A percentile compares a stretch with the other conserved stretches of the same genome.
Evolutionary conservation across 1,284 basidiomycete genomes (phyloP).

Genomic region (Apiotrichum porosum): DNA sequence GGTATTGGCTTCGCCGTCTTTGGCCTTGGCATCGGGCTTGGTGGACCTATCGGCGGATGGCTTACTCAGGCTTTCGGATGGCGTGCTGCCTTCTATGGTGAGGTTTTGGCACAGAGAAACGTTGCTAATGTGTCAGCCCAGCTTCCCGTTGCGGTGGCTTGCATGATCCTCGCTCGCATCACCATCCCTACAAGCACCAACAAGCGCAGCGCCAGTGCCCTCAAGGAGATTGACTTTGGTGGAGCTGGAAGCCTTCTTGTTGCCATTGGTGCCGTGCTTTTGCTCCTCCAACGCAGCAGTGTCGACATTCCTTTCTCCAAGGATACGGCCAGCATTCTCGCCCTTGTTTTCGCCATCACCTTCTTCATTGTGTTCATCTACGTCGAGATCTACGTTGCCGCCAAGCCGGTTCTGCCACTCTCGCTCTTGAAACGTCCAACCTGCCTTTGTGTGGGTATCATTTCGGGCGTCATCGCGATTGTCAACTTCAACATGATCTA

Average conservation of each 20-base stretch:
- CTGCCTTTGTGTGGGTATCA: slow-evolving; percentile 27
- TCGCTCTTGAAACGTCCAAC: slow-evolving; percentile 19
- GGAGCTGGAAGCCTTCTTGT: slow-evolving; percentile 21
- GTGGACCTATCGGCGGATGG: slow-evolving; percentile 47
- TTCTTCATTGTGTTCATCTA: slow-evolving; percentile 24
- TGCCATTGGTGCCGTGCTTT: slow-evolving; percentile 24
- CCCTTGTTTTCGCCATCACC: slow-evolving; percentile 6
- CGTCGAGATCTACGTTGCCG: slow-evolving; percentile 23
- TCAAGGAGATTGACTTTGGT: slow-evolving; percentile 24
- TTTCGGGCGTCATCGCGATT: slow-evolving; percentile 23
- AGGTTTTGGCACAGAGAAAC: neutral
- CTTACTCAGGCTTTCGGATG: slow-evolving; percentile 47
- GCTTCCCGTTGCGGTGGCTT: slow-evolving; percentile 15
- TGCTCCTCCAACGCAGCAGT: slow-evolving; percentile 15
- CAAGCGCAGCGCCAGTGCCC: neutral
- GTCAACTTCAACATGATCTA: slow-evolving; percentile 38
- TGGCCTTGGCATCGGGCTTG: slow-evolving; percentile 42
- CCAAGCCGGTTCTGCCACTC: slow-evolving; percentile 27
- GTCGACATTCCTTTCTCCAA: slow-evolving; percentile 5
- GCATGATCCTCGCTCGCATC: slow-evolving; percentile 9
- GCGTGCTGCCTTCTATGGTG: slow-evolving; percentile 42
- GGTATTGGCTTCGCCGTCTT: slow-evolving; percentile 38
- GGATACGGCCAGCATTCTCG: slow-evolving; percentile 8
- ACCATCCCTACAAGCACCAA: slow-evolving; percentile 4
- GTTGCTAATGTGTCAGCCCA: slow-evolving; percentile 10